Base-by-base conservation (phyloP, 352 stramenopile species). In the Pythium plurisporium region DNA sequence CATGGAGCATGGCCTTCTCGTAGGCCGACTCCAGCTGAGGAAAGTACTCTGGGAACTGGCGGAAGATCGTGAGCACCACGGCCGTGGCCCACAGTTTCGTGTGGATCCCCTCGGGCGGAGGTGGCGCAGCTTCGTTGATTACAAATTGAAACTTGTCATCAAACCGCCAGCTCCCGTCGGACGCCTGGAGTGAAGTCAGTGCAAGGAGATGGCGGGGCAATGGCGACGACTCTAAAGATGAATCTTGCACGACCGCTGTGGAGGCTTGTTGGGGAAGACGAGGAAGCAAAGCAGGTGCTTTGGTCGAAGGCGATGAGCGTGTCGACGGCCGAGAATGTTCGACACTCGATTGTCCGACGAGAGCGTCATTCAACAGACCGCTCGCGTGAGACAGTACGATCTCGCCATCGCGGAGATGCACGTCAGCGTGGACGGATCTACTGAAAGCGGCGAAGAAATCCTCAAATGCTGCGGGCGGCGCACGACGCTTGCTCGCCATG, bases 391-490 rank as follows among this genome's bases (percentile, higher is more conserved):
- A 44, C 14, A 64, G 52, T n/a, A 83, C 48, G 40, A 82, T 67
- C 41, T 72, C 66, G 12, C 64, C 64, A 34, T 84, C 65, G 6
- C 50, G 52, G 25, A 82, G 69, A 17, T 69, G 44, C 19, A 77
- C 62, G 47, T 84, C 69, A 12, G 55, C 65, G 9, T 66, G 48
- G 36, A 89, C 73, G 20, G 79, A 89, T 45, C 74, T 79, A 40
- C 74, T 63, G 56, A 89, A 89, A 3, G 79, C 79, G 30, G 67
- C 59, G 53, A 85, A 87, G 50, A 89, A 89, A 17, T 82, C 76
- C 5, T 87, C 79, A 37, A 89, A 89, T 26, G 55, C 75, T 50
- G 73, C n/a, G 17, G 42, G 14, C 6, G 34, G 33, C 1, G 44
- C 37, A 11, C 6, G 26, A 14, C 37, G 26, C 26, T n/a, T 49